Evolutionary conservation across 2,329 filamentous ascomycete species (phyloP), one percentile per base, ranked within the genome.

Genomic region (Diaporthe amygdali): DNA sequence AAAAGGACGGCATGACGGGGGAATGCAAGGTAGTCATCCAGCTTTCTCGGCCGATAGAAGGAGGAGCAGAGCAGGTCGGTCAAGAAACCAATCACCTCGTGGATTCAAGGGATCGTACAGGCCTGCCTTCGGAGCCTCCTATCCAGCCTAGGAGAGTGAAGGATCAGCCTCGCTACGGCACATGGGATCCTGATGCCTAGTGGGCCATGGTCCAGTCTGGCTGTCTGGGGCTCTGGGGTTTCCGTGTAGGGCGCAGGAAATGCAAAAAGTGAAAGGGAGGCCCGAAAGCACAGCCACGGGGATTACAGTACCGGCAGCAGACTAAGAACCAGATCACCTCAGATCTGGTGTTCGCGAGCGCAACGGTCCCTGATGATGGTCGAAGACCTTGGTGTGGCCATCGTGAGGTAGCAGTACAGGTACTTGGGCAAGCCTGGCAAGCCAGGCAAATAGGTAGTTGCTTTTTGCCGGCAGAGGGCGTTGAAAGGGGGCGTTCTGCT

Each of bases 121-220:
- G 54, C 34, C 22, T 51, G 41, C 66, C 54, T 68, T 68, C 46
- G 66, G 41, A 68, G 52, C 55, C 32, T 59, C 51, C 52, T 68
- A 34, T 49, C 66, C 52, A 71, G 68, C 59, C 41, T 59, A 64
- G 54, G 41, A 52, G 51, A 46, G n/a, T 63, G 71, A 72, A 72
- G 68, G 71, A 72, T 72, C 71, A 71, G 71, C 71, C 61, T 71
- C 61, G 63, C 44, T 71, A 70, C 63, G 68, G 68, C 37, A 68
- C 71, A 70, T 72, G 63, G 27, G 49, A 72, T 71, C 54, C 68
- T 72, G 71, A 66, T 71, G 71, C 68, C 71, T 72, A 64, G 55
- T 51, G 66, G 52, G 64, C 61, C 64, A 55, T 25, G 63, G 63
- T 41, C 55, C 55, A 69, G 41, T 51, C 56, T 46, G 66, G 59